Evolutionary conservation across 2,329 filamentous ascomycete genomes (phyloP), one percentile per base, ranked within the genome.

Genomic region (Verticillium alfalfae): DNA sequence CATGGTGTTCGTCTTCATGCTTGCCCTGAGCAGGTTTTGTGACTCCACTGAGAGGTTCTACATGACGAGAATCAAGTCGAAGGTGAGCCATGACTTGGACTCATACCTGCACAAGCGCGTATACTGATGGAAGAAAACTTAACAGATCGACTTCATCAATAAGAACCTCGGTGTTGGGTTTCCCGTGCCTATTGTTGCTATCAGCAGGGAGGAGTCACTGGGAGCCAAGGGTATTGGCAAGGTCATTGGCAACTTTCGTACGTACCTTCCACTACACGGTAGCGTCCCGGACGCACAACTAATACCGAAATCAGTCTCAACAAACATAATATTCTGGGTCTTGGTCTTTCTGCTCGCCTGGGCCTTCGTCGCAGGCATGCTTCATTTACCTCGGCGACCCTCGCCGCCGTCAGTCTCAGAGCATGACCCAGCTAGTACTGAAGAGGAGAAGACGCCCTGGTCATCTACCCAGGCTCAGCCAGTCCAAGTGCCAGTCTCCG

Each of bases 91-190:
- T 31, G 26, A 31, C 26, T 18, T 18, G 18, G 2, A 10, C 45
- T 15, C 13, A 31, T 16, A 3, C 6, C 15, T 45, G 16, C n/a
- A 7, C 9, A 52, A 18, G 22, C 8, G 18, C 10, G 8, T 18
- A n/a, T 16, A 34, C 58, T 64, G 3, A 56, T 36, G 16, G 10
- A 31, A 31, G n/a, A 4, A 67, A 61, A 26, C n/a, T 2, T 12
- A 5, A 2, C 58, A 84, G 80, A 73, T 81, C 26, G 76, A 83
- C 57, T 75, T 83, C 10, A 74, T 84, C 60, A 84, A 84, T 64
- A 70, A 75, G 2, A 79, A 84, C 67, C 76, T 84, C 65, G 81
- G 81, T 0, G 67, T 83, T 6, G 81, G 79, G 3, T 84, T 84
- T 65, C 77, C 79, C 0, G 74, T 83, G 2, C 81, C 82, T 0